Evolutionary conservation across 192 early-diverging fungal species (phyloP).

Genomic region (Gonapodya prolifera): DNA sequence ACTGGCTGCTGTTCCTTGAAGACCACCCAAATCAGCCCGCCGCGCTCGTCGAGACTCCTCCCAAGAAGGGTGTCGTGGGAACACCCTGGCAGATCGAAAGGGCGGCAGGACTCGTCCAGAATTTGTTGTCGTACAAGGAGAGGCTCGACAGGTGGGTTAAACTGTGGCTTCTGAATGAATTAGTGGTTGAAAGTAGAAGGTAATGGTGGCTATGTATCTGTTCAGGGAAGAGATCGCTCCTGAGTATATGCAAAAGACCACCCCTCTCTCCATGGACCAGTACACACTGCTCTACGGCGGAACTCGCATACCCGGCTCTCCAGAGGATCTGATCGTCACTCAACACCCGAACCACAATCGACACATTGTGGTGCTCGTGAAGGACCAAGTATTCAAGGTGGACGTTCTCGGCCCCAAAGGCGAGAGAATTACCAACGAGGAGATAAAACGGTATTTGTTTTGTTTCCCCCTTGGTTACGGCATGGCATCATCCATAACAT

Average conservation of each 20-base stretch:
- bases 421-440: conserved; percentile 38
- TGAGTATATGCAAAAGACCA: conserved; percentile 27
- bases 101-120: conserved; percentile 33
- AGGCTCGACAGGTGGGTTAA: not conserved
- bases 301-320: conserved; percentile 53
- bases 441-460: conserved; percentile 24
- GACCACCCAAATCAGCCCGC: not conserved
- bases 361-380: conserved; percentile 75
- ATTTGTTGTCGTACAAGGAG: conserved; percentile 16
- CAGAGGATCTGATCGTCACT: conserved; percentile 55
- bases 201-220: not conserved
- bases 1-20: conserved; percentile 32
- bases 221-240: conserved; percentile 23
- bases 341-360: conserved; percentile 57
- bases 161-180: not conserved
- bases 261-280: conserved; percentile 91
- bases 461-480: not conserved
- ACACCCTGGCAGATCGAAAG: conserved; percentile 32
- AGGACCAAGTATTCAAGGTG: conserved; percentile 75
- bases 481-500: not conserved
- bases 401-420: conserved; percentile 58
- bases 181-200: too few species aligned
- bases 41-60: conserved; percentile 20
- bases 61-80: conserved; percentile 30
- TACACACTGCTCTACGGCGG: conserved; percentile 76